Conservation (phyloP, 495 filamentous ascomycete genomes). For the Coniosporium apollinis region DNA sequence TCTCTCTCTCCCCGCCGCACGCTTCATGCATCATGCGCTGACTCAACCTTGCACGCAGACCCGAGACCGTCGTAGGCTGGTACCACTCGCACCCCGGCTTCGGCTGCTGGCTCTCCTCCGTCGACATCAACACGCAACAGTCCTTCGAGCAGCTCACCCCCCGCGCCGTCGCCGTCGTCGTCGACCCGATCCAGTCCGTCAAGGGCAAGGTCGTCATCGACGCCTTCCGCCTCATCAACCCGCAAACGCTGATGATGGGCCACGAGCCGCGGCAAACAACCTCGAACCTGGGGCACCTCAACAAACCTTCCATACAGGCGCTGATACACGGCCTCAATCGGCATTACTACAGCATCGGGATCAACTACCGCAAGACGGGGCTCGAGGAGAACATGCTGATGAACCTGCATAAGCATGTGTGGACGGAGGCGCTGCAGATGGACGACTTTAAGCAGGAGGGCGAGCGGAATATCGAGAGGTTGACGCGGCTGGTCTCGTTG, state of each 20-base stretch:
- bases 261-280: constrained; percentile 98
- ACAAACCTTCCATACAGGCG: constrained; percentile 98
- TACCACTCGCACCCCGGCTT: constrained; percentile 99
- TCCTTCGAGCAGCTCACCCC: constrained; percentile 96
- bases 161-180: constrained; percentile 89
- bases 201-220: constrained; percentile 99
- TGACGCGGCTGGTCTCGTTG: constrained; percentile 72
- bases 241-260: constrained; percentile 94
- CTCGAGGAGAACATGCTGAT: constrained; percentile 99
- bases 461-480: constrained; percentile 61
- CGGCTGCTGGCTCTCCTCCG: constrained; percentile 95
- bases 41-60: constrained; percentile 32
- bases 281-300: constrained; percentile 91
- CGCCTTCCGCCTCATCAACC: constrained; percentile 97
- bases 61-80: constrained; percentile 95
- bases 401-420: constrained; percentile 98
- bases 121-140: constrained; percentile 99
- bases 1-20: not conserved
- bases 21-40: constrained; percentile 4
- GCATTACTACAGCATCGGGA: constrained; percentile 97
- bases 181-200: constrained; percentile 96
- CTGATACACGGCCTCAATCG: constrained; percentile 95
- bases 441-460: constrained; percentile 83
- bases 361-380: constrained; percentile 95
- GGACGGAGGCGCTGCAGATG: constrained; percentile 96